Conservation (phyloP, 345 rosid species). For the Populus davidiana region DNA sequence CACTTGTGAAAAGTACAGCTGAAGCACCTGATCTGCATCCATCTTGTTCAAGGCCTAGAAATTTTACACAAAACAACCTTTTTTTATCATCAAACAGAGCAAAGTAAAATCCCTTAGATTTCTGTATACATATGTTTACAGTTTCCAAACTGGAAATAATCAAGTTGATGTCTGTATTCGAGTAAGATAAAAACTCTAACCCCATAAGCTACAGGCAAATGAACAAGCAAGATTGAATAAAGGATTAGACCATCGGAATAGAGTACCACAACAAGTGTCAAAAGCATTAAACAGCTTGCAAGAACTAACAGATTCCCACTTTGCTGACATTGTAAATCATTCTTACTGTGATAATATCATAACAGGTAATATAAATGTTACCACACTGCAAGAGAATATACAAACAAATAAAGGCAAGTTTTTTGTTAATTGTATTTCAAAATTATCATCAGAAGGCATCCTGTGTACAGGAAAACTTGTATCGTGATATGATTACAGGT, state of each 20-base stretch:
- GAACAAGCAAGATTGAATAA: background rate
- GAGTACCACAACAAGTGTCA: background rate
- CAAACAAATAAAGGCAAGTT: background rate
- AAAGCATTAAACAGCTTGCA: background rate
- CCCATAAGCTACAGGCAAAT: background rate
- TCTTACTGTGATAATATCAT: background rate
- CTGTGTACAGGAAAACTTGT: background rate
- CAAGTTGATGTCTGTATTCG: background rate
- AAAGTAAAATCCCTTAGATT: slow-evolving; percentile 1
- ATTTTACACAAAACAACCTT: background rate
- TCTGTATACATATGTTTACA: background rate
- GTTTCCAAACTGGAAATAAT: background rate
- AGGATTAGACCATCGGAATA: background rate
- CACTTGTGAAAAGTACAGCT: slow-evolving; percentile 76
- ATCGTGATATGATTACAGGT: background rate
- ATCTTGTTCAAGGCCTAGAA: slow-evolving; percentile 78
- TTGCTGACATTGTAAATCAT: background rate
- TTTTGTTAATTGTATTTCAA: background rate
- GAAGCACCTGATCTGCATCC: slow-evolving; percentile 89
- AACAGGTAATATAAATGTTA: background rate
- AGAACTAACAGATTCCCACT: background rate
- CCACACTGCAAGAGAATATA: background rate
- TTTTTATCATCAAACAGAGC: slow-evolving; percentile 11
- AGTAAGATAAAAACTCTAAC: background rate
- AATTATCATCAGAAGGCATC: background rate